Percentiles rank a stretch among this genome's conserved stretches.
These are phyloP conservation scores for Vinca minor DNA, from an alignment of 257 asterid genomes.

Conservation along the genomic window DNA sequence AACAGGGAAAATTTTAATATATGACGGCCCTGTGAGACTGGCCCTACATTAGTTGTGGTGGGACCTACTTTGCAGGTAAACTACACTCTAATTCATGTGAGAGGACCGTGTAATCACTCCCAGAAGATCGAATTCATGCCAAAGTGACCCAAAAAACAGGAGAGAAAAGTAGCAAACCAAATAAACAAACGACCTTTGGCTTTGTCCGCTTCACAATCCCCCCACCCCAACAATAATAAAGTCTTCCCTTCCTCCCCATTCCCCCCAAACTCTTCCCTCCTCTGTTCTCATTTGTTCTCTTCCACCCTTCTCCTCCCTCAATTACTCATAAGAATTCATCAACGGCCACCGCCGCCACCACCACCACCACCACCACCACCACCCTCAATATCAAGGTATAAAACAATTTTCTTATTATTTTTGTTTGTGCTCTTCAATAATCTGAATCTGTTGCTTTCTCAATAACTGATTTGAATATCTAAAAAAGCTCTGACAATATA, in stretches of 20 bases:
- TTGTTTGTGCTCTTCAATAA: too few species aligned
- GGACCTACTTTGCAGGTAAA: too few species aligned
- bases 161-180: constrained; percentile 20
- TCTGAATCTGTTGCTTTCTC: not conserved
- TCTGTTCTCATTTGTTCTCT: not conserved
- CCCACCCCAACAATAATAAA: constrained; percentile 15
- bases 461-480: not conserved
- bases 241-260: constrained; percentile 15
- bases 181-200: constrained; percentile 41
- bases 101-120: too few species aligned
- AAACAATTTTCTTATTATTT: too few species aligned
- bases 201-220: constrained; percentile 24
- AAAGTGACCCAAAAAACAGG: constrained; percentile 7
- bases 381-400: constrained; percentile 14
- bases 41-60: too few species aligned
- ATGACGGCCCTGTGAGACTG: too few species aligned
- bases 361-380: not conserved
- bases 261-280: not conserved
- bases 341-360: not conserved
- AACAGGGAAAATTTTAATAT: too few species aligned
- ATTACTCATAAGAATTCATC: not conserved
- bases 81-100: too few species aligned
- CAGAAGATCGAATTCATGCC: too few species aligned
- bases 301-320: not conserved
- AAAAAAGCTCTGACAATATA: not conserved